These are phyloP conservation scores for Eucalyptus erythrocorys DNA, from an alignment of 345 rosid species.

Conservation along the genomic window DNA sequence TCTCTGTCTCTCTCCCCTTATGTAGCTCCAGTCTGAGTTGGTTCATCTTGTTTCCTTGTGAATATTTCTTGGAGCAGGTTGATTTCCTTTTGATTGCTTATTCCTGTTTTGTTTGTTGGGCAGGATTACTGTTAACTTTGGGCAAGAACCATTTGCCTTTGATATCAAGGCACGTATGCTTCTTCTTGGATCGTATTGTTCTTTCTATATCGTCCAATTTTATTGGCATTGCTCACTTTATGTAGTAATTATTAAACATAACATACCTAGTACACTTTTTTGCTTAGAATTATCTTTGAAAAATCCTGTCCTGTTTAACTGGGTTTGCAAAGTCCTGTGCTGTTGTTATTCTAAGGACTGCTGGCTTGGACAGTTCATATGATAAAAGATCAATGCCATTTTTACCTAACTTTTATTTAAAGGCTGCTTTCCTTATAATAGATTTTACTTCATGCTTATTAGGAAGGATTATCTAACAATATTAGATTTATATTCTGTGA, in stretches of 20 bases:
- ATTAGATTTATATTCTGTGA: not conserved
- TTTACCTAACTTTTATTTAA: not conserved
- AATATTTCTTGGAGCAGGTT: not conserved
- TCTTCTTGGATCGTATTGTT: not conserved
- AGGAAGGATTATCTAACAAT: not conserved
- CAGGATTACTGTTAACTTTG: slow-evolving; percentile 94
- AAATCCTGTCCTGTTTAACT: not conserved
- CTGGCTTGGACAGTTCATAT: not conserved
- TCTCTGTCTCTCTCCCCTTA: not conserved
- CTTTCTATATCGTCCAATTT: not conserved
- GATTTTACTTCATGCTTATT: not conserved
- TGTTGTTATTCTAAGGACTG: not conserved
- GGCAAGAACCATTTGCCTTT: slow-evolving; percentile 61
- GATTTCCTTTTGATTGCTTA: not conserved
- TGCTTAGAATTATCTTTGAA: not conserved
- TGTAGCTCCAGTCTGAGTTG: not conserved
- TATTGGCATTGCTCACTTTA: not conserved
- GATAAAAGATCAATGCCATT: not conserved
- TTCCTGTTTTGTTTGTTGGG: slow-evolving; percentile 1
- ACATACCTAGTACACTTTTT: not conserved
- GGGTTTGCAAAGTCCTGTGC: not conserved
- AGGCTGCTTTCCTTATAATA: not conserved
- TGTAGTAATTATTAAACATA: not conserved
- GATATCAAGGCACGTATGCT: slow-evolving; percentile 59
- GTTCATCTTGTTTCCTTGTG: not conserved